Percentiles rank a stretch among this genome's conserved stretches.
Evolutionary conservation across 306 rosid species (phyloP).

Genomic region (Astragalus membranaceus): DNA sequence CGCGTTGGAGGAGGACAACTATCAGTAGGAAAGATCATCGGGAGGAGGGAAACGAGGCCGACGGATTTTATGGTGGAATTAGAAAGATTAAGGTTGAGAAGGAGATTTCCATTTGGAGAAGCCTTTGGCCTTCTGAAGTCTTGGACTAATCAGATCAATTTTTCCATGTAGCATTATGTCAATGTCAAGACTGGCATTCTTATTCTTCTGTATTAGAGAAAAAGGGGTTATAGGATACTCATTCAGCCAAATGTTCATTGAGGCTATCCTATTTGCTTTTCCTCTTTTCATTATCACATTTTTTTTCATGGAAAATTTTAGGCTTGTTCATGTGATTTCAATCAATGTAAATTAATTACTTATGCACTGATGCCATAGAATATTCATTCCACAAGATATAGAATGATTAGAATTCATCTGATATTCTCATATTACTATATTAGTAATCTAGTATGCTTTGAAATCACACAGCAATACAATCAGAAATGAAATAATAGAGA

Average conservation of each 20-base stretch:
- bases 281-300: conserved; percentile 12
- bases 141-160: conserved; percentile 44
- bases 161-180: conserved; percentile 4
- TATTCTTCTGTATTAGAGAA: conserved; percentile 15
- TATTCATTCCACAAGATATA: conserved; percentile 38
- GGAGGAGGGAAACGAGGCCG: conserved; percentile 81
- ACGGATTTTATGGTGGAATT: conserved; percentile 89
- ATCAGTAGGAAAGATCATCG: conserved; percentile 63
- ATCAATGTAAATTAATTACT: conserved; percentile 41
- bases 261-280: conserved; percentile 13
- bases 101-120: conserved; percentile 68
- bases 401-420: conserved; percentile 22
- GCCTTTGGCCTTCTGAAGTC: conserved; percentile 69
- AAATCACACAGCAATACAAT: neutral
- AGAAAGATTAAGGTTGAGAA: conserved; percentile 47
- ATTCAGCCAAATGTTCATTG: conserved; percentile 29
- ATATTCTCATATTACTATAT: neutral
- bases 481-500: neutral
- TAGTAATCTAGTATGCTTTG: neutral
- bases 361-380: conserved; percentile 24
- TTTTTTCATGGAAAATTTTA: conserved; percentile 28
- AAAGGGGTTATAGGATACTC: conserved; percentile 19
- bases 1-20: conserved; percentile 68
- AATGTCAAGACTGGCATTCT: conserved; percentile 19
- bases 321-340: conserved; percentile 25